Base-by-base conservation (phyloP, 164 flowering plant species). In the Stephania yunnanensis region DNA sequence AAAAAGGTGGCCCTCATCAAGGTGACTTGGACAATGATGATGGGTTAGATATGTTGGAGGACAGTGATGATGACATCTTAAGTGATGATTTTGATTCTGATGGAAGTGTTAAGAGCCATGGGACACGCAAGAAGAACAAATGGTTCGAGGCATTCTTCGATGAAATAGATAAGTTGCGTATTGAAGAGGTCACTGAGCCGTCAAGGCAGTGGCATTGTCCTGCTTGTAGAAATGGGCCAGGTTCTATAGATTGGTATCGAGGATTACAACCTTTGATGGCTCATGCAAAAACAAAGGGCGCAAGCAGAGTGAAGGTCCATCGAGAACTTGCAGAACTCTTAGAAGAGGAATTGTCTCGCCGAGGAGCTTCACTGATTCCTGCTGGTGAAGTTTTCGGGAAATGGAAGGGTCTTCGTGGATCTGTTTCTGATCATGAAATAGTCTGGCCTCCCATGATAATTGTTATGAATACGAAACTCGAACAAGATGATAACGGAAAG, bases 381-480 rank as follows among this genome's bases (percentile, higher is more conserved):
- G 80, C 91, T 75, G 96, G 95, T 19, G 98, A 91, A 80, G 67
- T 79, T 0, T 91, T 81, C 84, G 94, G 97, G 6, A 88, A 87
- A 58, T 93, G 97, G 97, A 85, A 81, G 75, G 99, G 96, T 7
- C 79, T 92, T 11, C 77, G 77, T 31, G 77, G 73, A 12, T 78
- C 81, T 8, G 81, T 78, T 4, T 81, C 83, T 71, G 97, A 93
- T 74, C 86, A 79, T 74, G 90, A 88, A 6, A 92, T 95, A 31
- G 88, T 95, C 15, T 95, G 99, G 99, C 99, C 99, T 65, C 99
- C 99, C 2, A 93, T 93, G 92, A 93, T 93, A 70, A 46, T 95
- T 4, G 82, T 95, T 20, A 88, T 85, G 93, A 95, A 95, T 72
- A 95, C 99, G 0, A 36, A 30, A 71, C 93, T 87, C 22, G 95